A percentile compares a stretch with the other conserved stretches of the same genome.
Evolutionary conservation across 306 rosid species (phyloP).

Genomic region (Medicago truncatula): MtrunA17r5.0-ANR NC_053043.1:7355501-7356000

Average conservation of each 20-base stretch:
- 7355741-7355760: slow-evolving; percentile 80
- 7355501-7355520: not conserved
- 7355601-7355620: slow-evolving; percentile 81
- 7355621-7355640: slow-evolving; percentile 80
- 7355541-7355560: not conserved
- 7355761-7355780: slow-evolving; percentile 97
- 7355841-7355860: not conserved
- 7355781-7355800: slow-evolving; percentile 71
- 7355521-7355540: not conserved
- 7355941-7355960: slow-evolving; percentile 79
- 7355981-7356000: slow-evolving; percentile 75
- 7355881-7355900: slow-evolving; percentile 17
- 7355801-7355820: slow-evolving; percentile 84
- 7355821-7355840: slow-evolving; percentile 72
- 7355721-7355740: slow-evolving; percentile 95
- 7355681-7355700: slow-evolving; percentile 79
- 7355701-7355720: slow-evolving; percentile 69
- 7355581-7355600: slow-evolving; percentile 20
- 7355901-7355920: slow-evolving; percentile 70
- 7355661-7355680: slow-evolving; percentile 73
- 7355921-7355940: slow-evolving; percentile 80
- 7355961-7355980: slow-evolving; percentile 84
- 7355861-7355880: not conserved
- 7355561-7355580: slow-evolving; percentile 28
- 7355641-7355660: slow-evolving; percentile 81